Evolutionary conservation across 2,329 filamentous ascomycete species (phyloP).

Genomic region (Diaporthe caulivora): DNA sequence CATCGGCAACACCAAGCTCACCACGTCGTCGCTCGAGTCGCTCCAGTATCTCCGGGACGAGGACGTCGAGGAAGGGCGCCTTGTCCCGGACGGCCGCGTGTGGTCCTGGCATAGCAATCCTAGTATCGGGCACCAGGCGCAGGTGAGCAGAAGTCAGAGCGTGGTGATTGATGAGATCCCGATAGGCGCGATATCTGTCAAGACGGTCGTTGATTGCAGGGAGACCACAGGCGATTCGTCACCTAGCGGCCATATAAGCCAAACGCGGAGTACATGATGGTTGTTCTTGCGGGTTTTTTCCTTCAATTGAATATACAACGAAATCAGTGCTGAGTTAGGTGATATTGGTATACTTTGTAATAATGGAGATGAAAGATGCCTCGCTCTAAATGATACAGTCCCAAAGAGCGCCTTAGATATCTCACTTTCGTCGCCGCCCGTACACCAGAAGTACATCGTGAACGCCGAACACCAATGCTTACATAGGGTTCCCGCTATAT

Average conservation of each 20-base stretch:
- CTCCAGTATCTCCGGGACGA: not conserved
- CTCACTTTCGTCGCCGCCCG: not conserved
- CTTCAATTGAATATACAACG: not conserved
- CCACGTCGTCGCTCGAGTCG: conserved; percentile 13
- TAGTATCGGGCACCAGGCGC: not conserved
- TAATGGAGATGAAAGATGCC: conserved; percentile 33
- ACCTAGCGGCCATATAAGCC: not conserved
- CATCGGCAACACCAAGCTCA: not conserved
- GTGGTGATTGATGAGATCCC: not conserved
- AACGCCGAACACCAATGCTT: conserved; percentile 33
- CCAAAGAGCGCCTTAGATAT: conserved; percentile 24
- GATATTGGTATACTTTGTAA: conserved; percentile 26
- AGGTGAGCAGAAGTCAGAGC: conserved; percentile 18
- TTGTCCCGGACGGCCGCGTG: conserved; percentile 2
- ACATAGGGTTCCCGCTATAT: not conserved
- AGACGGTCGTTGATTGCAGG: conserved; percentile 1
- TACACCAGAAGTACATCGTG: not conserved
- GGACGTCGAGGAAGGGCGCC: conserved; percentile 13
- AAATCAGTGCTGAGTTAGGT: not conserved
- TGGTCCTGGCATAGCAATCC: conserved; percentile 1
- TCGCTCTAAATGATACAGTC: conserved; percentile 16
- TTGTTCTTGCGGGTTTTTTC: not conserved
- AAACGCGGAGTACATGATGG: not conserved
- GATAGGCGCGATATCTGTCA: not conserved
- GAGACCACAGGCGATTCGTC: not conserved